Evolutionary conservation across 2,329 filamentous ascomycete genomes (phyloP).

Genomic region (Knoxdaviesia proteae): DNA sequence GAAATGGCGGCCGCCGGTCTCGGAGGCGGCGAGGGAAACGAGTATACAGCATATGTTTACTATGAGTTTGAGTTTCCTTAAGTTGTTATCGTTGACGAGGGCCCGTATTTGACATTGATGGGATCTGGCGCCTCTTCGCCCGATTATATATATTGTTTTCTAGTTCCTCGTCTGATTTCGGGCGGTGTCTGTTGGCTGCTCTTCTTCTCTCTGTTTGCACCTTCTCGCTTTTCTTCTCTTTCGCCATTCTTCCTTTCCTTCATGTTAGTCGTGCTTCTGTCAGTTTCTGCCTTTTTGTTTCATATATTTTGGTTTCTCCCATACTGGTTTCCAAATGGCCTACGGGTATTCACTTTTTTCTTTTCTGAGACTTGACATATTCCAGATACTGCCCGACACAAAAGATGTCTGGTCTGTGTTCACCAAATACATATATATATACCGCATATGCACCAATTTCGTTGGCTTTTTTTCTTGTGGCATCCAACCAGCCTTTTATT

Average conservation of each 20-base stretch:
- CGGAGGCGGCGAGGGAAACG: slow-evolving; percentile 46
- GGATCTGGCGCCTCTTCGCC: not conserved
- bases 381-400: too few relatives aligned
- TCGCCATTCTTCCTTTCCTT: not conserved
- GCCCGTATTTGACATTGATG: not conserved
- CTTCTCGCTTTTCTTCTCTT: not conserved
- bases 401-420: too few relatives aligned
- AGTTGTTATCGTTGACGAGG: not conserved
- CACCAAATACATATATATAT: too few relatives aligned
- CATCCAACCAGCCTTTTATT: too few relatives aligned
- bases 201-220: not conserved
- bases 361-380: too few relatives aligned
- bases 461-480: too few relatives aligned
- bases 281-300: too few relatives aligned
- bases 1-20: slow-evolving; percentile 66
- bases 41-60: slow-evolving; percentile 93
- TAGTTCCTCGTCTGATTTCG: not conserved
- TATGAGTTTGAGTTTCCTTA: slow-evolving; percentile 72
- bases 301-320: too few relatives aligned
- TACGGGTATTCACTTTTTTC: too few relatives aligned
- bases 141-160: not conserved
- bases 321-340: too few relatives aligned
- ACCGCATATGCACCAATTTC: too few relatives aligned
- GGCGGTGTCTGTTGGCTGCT: not conserved
- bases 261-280: too few relatives aligned